A percentile compares a stretch with the other conserved stretches of the same genome.
Evolutionary conservation across 2,329 filamentous ascomycete species (phyloP).

Genomic region (Chaetomium globosum): DNA sequence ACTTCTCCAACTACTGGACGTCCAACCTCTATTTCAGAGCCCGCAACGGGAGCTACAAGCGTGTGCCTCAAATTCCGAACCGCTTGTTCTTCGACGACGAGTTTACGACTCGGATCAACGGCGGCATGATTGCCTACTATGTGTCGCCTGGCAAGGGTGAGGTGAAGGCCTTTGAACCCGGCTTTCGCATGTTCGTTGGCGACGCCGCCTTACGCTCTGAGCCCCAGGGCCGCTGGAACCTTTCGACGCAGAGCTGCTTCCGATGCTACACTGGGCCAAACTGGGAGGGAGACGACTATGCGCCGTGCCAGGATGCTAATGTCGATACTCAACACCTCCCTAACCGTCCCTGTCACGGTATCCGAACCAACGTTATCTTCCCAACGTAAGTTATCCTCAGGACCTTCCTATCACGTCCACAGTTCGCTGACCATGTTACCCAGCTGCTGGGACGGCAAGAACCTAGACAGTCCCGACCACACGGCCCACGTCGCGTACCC

Average conservation of each 20-base stretch:
- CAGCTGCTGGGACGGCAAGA: slow-evolving; percentile 54
- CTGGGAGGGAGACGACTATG: slow-evolving; percentile 48
- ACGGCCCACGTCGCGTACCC: slow-evolving; percentile 45
- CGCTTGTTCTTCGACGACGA: slow-evolving; percentile 46
- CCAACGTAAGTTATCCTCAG: slow-evolving; percentile 49
- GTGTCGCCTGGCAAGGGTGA: slow-evolving; percentile 45
- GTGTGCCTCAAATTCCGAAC: slow-evolving; percentile 22
- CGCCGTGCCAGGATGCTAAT: slow-evolving; percentile 39
- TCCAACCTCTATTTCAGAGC: slow-evolving; percentile 41
- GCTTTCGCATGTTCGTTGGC: slow-evolving; percentile 43
- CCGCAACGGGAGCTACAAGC: slow-evolving; percentile 31
- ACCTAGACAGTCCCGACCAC: slow-evolving; percentile 46
- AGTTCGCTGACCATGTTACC: not conserved
- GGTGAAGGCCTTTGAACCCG: slow-evolving; percentile 47
- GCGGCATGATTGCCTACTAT: slow-evolving; percentile 51
- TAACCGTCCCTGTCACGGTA: slow-evolving; percentile 46
- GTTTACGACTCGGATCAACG: slow-evolving; percentile 45
- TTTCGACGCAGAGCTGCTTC: slow-evolving; percentile 46
- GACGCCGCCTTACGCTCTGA: slow-evolving; percentile 43
- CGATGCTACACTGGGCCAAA: slow-evolving; percentile 48
- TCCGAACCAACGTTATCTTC: slow-evolving; percentile 50
- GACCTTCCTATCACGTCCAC: not conserved
- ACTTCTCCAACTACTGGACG: slow-evolving; percentile 31
- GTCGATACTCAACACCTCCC: slow-evolving; percentile 46
- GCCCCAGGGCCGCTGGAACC: slow-evolving; percentile 31